Base-by-base conservation (phyloP, 192 early-diverging fungal genomes). In the Entomortierella lignicola region DNA sequence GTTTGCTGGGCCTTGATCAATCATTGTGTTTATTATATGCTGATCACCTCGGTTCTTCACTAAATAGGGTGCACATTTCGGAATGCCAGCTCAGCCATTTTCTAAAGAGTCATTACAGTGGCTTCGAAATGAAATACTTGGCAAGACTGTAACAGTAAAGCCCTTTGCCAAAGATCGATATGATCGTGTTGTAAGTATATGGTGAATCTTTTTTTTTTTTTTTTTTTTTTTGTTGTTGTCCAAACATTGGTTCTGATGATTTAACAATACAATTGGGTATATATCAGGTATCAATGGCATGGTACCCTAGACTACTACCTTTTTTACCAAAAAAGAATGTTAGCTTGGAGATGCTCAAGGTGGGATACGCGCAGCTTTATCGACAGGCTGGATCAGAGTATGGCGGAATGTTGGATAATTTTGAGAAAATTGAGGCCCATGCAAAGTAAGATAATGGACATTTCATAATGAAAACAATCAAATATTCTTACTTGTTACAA, bases 1-100 rank as follows among this genome's bases (percentile, higher is more conserved):
- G 10, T 37, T 37, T n/a, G n/a, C n/a, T n/a, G n/a, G n/a, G n/a
- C n/a, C n/a, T n/a, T n/a, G n/a, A 37, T 37, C 34, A 37, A 10
- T 4, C 34, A 37, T 7, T 37, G 10, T 10, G 10, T 7, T 4
- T 7, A 10, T 10, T 37, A 10, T 4, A 7, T 37, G 10, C 34
- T 37, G 5, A 37, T 54, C 23, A 26, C 0, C 42, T 23, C 21
- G 2, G 15, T n/a, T 61, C 53, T 44, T 44, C 26, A 42, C 6
- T 29, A 44, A 27, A 5, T 48, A 85, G 79, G 80, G 84, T n/a
- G 86, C 86, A 37, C 87, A 88, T 71, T 92, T 91, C 69, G 89
- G 89, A 10, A 89, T 88, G 88, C 86, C 86, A 1, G 74, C 81
- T 27, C 91, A 92, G 39, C 88, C 89, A 1, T 89, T 79, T 62